Percentiles rank a stretch among this genome's conserved stretches.
Evolutionary conservation across 148 eudicot species (phyloP).

Genomic region (Polygonum aviculare): DNA sequence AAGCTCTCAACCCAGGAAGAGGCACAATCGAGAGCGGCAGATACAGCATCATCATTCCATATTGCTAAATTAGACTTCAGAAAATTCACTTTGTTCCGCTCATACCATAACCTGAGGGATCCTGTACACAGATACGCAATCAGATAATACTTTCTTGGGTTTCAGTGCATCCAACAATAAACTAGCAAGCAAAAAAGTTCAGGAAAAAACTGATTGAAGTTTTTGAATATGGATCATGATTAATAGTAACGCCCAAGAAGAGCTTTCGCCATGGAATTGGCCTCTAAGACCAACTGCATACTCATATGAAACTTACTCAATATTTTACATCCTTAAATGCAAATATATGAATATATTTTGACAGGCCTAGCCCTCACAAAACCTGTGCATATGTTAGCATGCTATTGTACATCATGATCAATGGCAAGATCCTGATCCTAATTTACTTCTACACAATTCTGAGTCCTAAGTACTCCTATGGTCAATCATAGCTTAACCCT

Average conservation of each 20-base stretch:
- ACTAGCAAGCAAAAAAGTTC: not conserved
- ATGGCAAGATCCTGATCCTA: not conserved
- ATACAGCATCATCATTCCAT: slow-evolving; percentile 90
- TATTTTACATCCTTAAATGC: not conserved
- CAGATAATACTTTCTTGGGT: not conserved
- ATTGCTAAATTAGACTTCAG: slow-evolving; percentile 49
- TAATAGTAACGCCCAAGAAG: no score
- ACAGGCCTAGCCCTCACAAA: not conserved
- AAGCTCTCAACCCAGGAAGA: slow-evolving; percentile 85
- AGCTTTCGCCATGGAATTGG: no score
- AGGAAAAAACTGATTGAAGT: not conserved
- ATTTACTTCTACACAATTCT: not conserved
- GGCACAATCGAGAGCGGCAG: slow-evolving; percentile 76
- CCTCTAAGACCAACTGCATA: not conserved
- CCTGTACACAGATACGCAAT: slow-evolving; percentile 27
- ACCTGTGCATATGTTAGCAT: not conserved
- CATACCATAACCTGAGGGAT: slow-evolving; percentile 78
- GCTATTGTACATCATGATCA: not conserved
- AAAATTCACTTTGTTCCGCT: slow-evolving; percentile 62
- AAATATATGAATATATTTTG: not conserved
- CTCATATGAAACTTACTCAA: not conserved
- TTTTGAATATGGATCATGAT: not conserved
- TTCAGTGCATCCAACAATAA: not conserved
- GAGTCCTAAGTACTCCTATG: not conserved
- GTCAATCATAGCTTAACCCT: not conserved